phyloP scores from a whole-genome alignment of 352 stramenopile species.

The Bremia lactucae region DNA sequence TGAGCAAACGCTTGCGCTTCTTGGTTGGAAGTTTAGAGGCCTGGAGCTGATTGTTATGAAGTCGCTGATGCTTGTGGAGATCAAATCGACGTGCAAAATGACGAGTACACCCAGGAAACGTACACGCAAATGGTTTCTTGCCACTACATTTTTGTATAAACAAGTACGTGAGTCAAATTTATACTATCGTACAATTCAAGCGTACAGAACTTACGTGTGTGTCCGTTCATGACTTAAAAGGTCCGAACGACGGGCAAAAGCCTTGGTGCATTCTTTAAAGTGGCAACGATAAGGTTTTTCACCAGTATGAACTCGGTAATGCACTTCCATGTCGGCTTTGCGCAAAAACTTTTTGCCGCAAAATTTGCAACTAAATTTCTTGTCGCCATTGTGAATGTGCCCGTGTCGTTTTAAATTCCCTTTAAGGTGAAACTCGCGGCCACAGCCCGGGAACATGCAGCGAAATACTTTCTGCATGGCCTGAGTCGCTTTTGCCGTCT shows the following conservation, averaged over 20 bases:
- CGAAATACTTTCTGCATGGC: slow-evolving; percentile 22
- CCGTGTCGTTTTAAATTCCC: slow-evolving; percentile 50
- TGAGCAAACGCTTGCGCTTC: slow-evolving; percentile 22
- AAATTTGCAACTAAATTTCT: slow-evolving; percentile 50
- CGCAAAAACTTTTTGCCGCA: slow-evolving; percentile 53
- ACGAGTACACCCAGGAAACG: slow-evolving; percentile 34
- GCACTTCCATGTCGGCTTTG: slow-evolving; percentile 69
- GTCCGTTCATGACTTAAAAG: slow-evolving; percentile 67
- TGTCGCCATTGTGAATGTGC: slow-evolving; percentile 47
- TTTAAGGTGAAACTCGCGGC: slow-evolving; percentile 50
- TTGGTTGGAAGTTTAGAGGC: slow-evolving; percentile 17
- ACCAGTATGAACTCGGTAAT: slow-evolving; percentile 62
- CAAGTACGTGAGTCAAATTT: no score
- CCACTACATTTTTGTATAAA: slow-evolving; percentile 40
- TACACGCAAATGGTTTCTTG: slow-evolving; percentile 50
- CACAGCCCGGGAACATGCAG: slow-evolving; percentile 42
- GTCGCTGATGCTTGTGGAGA: slow-evolving; percentile 58
- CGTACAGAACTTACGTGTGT: slow-evolving; percentile 29
- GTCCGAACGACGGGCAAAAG: slow-evolving; percentile 61
- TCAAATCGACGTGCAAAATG: slow-evolving; percentile 55
- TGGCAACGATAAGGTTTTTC: slow-evolving; percentile 68
- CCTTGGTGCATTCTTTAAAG: slow-evolving; percentile 39
- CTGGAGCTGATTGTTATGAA: slow-evolving; percentile 28
- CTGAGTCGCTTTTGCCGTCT: background rate
- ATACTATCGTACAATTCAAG: no score